Percentiles rank a stretch among this genome's conserved stretches.
These are phyloP conservation scores for Clohesyomyces aquaticus DNA, from an alignment of 495 filamentous ascomycete genomes.

Conservation along the genomic window DNA sequence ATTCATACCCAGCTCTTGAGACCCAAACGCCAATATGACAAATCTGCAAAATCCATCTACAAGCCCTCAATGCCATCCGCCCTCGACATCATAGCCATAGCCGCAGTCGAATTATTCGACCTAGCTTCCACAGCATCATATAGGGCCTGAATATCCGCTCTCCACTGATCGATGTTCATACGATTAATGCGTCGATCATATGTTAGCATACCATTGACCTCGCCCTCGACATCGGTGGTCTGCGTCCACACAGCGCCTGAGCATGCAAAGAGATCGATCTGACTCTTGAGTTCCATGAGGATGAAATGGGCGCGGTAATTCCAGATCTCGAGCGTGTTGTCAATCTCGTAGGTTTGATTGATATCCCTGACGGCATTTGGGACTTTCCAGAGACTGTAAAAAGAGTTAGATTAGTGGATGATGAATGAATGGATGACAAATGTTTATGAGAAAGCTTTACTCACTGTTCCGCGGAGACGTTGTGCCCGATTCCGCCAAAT, in stretches of 20 bases:
- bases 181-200: slow-evolving; percentile 64
- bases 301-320: slow-evolving; percentile 63
- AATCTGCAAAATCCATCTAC: background rate
- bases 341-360: slow-evolving; percentile 69
- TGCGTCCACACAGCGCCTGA: slow-evolving; percentile 67
- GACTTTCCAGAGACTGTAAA: slow-evolving; percentile 58
- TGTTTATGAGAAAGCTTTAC: slow-evolving; percentile 13
- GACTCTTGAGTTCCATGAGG: slow-evolving; percentile 61
- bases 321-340: slow-evolving; percentile 60
- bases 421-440: background rate
- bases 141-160: slow-evolving; percentile 60
- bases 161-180: slow-evolving; percentile 62
- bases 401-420: background rate
- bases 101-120: slow-evolving; percentile 6
- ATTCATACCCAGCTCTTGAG: no score
- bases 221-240: slow-evolving; percentile 74
- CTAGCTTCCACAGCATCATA: slow-evolving; percentile 56
- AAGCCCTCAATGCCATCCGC: background rate
- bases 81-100: slow-evolving; percentile 14
- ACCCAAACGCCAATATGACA: background rate
- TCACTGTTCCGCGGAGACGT: slow-evolving; percentile 59
- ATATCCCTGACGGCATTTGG: slow-evolving; percentile 59
- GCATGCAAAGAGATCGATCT: slow-evolving; percentile 60
- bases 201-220: slow-evolving; percentile 70
- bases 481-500: slow-evolving; percentile 67